phyloP scores from a whole-genome alignment of 192 early-diverging fungal species.

The Glomus cerebriforme region DNA sequence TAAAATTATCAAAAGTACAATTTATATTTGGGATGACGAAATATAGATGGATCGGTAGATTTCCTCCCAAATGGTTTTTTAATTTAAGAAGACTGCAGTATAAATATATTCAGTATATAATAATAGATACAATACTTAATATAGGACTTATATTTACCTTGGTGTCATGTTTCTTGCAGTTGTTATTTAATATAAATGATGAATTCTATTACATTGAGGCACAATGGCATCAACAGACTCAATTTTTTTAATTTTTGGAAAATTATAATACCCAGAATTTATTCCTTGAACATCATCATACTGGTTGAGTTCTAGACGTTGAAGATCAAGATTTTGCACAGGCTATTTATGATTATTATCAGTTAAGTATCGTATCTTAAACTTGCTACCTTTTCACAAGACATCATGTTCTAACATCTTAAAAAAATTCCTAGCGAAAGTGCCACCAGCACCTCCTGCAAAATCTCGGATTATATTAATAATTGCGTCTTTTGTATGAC shows the following conservation, averaged over 20 bases:
- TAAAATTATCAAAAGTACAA: background rate
- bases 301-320: background rate
- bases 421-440: background rate
- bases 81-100: background rate
- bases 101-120: background rate
- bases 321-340: background rate
- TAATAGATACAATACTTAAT: background rate
- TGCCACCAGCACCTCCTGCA: background rate
- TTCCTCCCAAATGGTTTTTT: background rate
- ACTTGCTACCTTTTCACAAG: background rate
- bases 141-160: background rate
- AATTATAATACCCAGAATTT: conserved; percentile 4
- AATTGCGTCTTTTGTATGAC: background rate
- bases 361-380: background rate
- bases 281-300: background rate
- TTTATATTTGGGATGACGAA: background rate
- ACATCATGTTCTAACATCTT: conserved; percentile 7
- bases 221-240: background rate
- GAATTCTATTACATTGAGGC: background rate
- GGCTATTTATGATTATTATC: background rate
- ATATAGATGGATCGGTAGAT: background rate
- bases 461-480: background rate
- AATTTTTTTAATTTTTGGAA: conserved; percentile 4
- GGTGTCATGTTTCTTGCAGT: background rate
- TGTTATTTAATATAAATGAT: conserved; percentile 19